Base-by-base conservation (phyloP, 129 eudicot genomes). In the Gnaphalium uliginosum region DNA sequence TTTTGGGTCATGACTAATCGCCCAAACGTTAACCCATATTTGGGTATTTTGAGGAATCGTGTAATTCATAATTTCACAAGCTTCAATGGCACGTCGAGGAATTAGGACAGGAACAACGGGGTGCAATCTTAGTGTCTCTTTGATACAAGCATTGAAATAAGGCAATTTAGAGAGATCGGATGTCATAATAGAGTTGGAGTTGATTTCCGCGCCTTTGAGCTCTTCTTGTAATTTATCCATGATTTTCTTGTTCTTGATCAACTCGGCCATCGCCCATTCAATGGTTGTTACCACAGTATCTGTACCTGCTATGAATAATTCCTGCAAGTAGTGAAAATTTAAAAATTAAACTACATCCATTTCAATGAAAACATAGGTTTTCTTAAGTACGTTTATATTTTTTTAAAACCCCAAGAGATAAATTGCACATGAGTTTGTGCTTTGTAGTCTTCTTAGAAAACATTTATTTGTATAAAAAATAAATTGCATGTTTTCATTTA, bases 211-310 rank as follows among this genome's bases (percentile, higher is more conserved):
- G 3, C 14, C 46, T 26, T 29, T 18, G 6, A 80, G 77, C 66
- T 84, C 87, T 23, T 76, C 46, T 3, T 11, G 63, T 30, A 84
- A 62, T 33, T 72, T 76, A 21, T 11, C 21, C 82, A 76, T 50
- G 50, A 60, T 69, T 2, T 66, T 54, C 68, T 67, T 67, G 79
- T 84, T 80, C 80, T 76, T 84, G 0, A 84, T 10, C 74, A 84
- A 79, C 74, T 84, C 87, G 4, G 87, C 79, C 80, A 80, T 76
- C 22, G 85, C 79, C 87, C 87, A 84, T 56, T 80, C 82, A 4
- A 76, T 59, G 39, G 79, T 80, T 59, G 87, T 3, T 5, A 54
- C 72, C 25, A 74, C 37, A 3, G 72, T 83, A 21, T 74, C 84
- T 58, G 78, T 50, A 2, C 76, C 84, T 10, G 84, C 87, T 21